These are phyloP conservation scores for Jamesozyma hellenica DNA, from an alignment of 805 yeast species.

Conservation along the genomic window DNA sequence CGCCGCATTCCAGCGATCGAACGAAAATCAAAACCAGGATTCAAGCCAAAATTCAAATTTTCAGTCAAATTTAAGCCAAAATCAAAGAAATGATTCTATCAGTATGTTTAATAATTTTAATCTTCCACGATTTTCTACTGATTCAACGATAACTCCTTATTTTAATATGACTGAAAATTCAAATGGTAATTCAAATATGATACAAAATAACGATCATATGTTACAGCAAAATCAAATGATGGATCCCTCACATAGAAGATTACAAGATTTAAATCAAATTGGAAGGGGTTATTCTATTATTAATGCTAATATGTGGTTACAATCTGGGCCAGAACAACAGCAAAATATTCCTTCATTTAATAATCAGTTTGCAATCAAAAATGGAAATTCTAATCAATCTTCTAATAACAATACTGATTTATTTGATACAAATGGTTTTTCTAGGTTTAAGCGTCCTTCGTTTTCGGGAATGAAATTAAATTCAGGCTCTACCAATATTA, in stretches of 20 bases:
- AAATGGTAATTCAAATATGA: background rate
- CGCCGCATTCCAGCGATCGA: background rate
- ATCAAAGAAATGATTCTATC: constrained; percentile 17
- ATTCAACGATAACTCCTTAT: constrained; percentile 21
- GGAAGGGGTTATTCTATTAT: constrained; percentile 25
- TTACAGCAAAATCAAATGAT: background rate
- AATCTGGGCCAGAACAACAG: constrained; percentile 4
- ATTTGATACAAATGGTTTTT: constrained; percentile 38
- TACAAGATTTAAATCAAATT: constrained; percentile 7
- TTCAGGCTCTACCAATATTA: constrained; percentile 5
- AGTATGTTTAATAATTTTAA: constrained; percentile 16
- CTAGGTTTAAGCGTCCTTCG: constrained; percentile 23
- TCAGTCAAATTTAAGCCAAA: background rate
- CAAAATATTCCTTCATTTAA: constrained; percentile 8
- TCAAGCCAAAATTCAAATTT: background rate
- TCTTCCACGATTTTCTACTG: constrained; percentile 21
- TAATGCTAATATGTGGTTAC: constrained; percentile 20
- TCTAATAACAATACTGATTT: constrained; percentile 41
- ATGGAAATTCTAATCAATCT: constrained; percentile 2
- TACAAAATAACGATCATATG: background rate
- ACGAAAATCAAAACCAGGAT: background rate
- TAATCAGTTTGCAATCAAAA: constrained; percentile 2
- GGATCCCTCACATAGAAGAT: background rate
- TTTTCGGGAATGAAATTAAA: constrained; percentile 8
- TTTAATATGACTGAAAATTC: constrained; percentile 14